phyloP scores from a whole-genome alignment of 2,329 filamentous ascomycete genomes.

The Diaporthe ampelina region DNA sequence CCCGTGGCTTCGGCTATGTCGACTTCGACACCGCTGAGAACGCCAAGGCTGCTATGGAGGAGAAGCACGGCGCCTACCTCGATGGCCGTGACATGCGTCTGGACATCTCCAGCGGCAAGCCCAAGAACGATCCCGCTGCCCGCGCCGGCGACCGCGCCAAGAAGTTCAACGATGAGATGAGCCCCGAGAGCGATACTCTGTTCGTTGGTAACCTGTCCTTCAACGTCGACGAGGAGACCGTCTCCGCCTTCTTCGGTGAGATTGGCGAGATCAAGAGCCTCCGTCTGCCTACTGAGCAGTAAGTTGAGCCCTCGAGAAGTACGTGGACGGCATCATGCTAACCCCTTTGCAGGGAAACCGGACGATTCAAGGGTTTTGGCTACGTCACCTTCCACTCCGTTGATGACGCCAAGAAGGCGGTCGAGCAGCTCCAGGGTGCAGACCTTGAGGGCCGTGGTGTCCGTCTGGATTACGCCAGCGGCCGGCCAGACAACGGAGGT shows the following conservation, averaged over 20 bases:
- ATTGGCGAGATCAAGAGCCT: constrained; percentile 81
- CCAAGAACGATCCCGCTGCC: constrained; percentile 50
- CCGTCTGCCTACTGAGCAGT: constrained; percentile 88
- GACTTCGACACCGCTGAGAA: constrained; percentile 79
- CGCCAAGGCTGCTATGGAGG: constrained; percentile 56
- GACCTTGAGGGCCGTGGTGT: constrained; percentile 81
- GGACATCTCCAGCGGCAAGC: constrained; percentile 54
- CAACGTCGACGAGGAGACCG: constrained; percentile 81
- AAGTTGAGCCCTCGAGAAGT: constrained; percentile 53
- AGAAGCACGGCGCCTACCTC: constrained; percentile 53
- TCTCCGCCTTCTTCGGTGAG: constrained; percentile 81
- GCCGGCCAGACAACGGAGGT: constrained; percentile 65
- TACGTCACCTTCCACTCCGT: constrained; percentile 88
- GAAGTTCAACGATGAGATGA: constrained; percentile 83
- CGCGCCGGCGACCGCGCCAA: constrained; percentile 75
- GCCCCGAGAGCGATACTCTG: constrained; percentile 86
- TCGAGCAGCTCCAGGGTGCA: constrained; percentile 71
- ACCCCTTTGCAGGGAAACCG: constrained; percentile 72
- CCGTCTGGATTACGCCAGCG: constrained; percentile 85
- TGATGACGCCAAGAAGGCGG: constrained; percentile 85
- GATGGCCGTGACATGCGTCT: constrained; percentile 55
- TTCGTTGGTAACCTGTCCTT: constrained; percentile 95
- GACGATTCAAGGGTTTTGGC: constrained; percentile 90
- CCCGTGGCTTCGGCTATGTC: constrained; percentile 94
- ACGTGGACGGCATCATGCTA: constrained; percentile 45